A percentile compares a stretch with the other conserved stretches of the same genome.
phyloP scores from a whole-genome alignment of 148 eudicot species.

The Heliosperma pusillum region DNA sequence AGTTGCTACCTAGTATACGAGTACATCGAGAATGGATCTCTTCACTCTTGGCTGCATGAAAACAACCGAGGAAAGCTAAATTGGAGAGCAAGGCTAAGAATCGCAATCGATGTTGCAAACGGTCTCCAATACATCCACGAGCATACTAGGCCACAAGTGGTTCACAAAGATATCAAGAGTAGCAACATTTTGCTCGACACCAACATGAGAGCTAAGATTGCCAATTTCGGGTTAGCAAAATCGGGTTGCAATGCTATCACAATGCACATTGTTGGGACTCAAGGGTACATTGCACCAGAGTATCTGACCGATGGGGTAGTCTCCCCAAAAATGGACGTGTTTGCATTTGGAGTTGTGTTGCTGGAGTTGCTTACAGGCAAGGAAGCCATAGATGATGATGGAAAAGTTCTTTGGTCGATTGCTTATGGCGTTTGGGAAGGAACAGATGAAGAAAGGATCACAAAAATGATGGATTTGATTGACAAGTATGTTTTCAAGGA shows the following conservation, averaged over 20 bases:
- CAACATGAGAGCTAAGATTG: slow-evolving; percentile 79
- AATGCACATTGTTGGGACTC: slow-evolving; percentile 90
- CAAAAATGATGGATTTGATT: slow-evolving; percentile 47
- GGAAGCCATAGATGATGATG: slow-evolving; percentile 63
- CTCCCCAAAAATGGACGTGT: slow-evolving; percentile 80
- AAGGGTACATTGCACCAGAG: slow-evolving; percentile 96
- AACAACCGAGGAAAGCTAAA: slow-evolving; percentile 37
- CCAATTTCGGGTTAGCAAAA: slow-evolving; percentile 86
- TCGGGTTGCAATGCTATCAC: slow-evolving; percentile 94
- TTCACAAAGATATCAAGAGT: slow-evolving; percentile 90
- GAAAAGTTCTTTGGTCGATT: slow-evolving; percentile 53
- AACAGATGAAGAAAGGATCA: slow-evolving; percentile 37
- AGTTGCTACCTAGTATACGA: slow-evolving; percentile 86
- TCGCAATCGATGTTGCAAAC: slow-evolving; percentile 78
- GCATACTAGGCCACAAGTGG: slow-evolving; percentile 82
- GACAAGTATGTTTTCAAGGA: slow-evolving; percentile 44
- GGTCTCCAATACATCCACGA: slow-evolving; percentile 94
- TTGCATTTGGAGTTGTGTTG: slow-evolving; percentile 80
- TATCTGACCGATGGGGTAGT: slow-evolving; percentile 78
- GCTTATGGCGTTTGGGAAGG: slow-evolving; percentile 42
- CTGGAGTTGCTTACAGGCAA: slow-evolving; percentile 72
- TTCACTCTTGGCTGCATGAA: slow-evolving; percentile 64
- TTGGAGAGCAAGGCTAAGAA: slow-evolving; percentile 71
- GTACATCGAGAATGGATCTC: slow-evolving; percentile 78
- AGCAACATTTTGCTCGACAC: slow-evolving; percentile 82